Percentiles rank a stretch among this genome's conserved stretches.
phyloP scores from a whole-genome alignment of 2,329 filamentous ascomycete species.

The Fusarium sp. region DNA sequence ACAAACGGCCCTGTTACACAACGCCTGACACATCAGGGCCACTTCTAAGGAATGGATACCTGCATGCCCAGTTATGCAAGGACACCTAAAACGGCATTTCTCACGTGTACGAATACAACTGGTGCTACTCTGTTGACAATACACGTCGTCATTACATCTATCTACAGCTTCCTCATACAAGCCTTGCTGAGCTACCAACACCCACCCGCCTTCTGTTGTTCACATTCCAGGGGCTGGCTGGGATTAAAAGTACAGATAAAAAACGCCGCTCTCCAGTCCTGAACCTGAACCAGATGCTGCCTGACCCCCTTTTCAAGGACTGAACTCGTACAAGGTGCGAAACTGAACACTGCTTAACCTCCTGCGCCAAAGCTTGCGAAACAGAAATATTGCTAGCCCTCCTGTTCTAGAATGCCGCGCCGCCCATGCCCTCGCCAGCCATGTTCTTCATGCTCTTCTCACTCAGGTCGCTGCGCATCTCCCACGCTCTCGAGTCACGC shows the following conservation, averaged over 20 bases:
- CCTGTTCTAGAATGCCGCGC: slow-evolving; percentile 59
- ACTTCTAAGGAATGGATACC: background rate
- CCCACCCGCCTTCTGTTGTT: slow-evolving; percentile 3
- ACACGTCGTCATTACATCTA: slow-evolving; percentile 20
- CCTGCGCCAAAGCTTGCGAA: slow-evolving; percentile 17
- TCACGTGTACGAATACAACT: background rate
- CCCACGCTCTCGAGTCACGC: slow-evolving; percentile 61
- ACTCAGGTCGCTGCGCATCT: slow-evolving; percentile 63
- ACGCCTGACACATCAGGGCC: background rate
- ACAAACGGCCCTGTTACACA: background rate
- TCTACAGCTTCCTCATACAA: slow-evolving; percentile 9
- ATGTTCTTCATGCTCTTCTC: slow-evolving; percentile 65
- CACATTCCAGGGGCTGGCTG: slow-evolving; percentile 8
- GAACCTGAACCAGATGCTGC: slow-evolving; percentile 1
- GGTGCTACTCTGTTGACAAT: background rate
- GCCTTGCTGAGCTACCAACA: slow-evolving; percentile 2
- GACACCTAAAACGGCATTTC: background rate
- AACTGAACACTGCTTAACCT: slow-evolving; percentile 10
- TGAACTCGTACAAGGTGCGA: slow-evolving; percentile 7
- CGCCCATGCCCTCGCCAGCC: slow-evolving; percentile 63
- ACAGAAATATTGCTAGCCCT: background rate
- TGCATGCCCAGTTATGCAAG: background rate
- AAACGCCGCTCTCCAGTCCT: slow-evolving; percentile 10
- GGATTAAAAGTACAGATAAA: slow-evolving; percentile 10
- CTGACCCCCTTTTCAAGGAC: slow-evolving; percentile 4